Evolutionary conservation across 192 early-diverging fungal genomes (phyloP), one percentile per base, ranked within the genome.

Genomic region (Funneliformis mosseae): DNA sequence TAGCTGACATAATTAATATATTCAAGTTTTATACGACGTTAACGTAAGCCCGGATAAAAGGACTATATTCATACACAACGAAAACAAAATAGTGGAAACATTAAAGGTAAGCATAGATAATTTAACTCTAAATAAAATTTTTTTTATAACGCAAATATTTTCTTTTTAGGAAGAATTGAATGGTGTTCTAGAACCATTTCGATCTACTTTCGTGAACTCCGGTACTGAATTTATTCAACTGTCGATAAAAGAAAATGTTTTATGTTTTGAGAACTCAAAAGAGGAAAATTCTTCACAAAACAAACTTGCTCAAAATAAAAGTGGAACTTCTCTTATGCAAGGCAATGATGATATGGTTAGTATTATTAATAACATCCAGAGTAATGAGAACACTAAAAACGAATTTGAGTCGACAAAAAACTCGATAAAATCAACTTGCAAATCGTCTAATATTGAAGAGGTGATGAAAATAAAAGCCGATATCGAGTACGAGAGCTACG

Each of bases 41-140:
- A 99, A 99, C 77, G 89, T 99, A 28, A 95, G 94, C 28, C 98
- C 98, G 1, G 95, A 99, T 82, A 99, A 99, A 78, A 90, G 97
- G 41, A 98, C 93, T 0, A 88, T 99, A 23, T 86, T 97, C 80
- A 81, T 99, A 11, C 92, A 97, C 63, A 85, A 94, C 55, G 98
- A 99, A 73, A 81, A 86, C 8, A 70, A 78, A 67, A 66, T 95
- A 41, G 63, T 88, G 4, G 87, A 92, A 21, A 77, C 79, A 27
- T 80, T 93, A 27, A 76, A 82, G 78, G 90, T 90, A 78, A n/a
- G n/a, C 78, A 50, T 41, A 27, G 48, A 41, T 8, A 41, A 12
- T 25, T 11, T 46, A 3, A 21, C 4, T 42, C 14, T 46, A 23
- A 33, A 46, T 12, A 46, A 11, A 66, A 48, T 33, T 45, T 5